These are phyloP conservation scores for Mortierella sp. DNA, from an alignment of 371 early-diverging fungal species.

Conservation along the genomic window DNA sequence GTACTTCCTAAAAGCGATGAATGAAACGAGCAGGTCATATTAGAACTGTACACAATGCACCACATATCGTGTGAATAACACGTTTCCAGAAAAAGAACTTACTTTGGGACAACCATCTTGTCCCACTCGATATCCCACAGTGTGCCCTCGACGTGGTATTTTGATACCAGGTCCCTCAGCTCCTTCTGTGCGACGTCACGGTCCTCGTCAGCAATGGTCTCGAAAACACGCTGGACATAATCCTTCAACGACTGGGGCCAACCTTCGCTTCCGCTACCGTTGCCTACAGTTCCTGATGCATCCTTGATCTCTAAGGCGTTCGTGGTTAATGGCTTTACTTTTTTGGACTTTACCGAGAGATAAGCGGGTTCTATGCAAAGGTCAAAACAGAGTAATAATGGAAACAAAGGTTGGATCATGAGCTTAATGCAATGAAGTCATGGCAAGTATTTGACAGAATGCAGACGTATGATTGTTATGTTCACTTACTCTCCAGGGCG, in stretches of 20 bases:
- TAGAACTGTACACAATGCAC: not conserved
- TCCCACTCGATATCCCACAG: conserved; percentile 79
- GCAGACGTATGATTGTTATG: not conserved
- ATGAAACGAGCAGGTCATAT: not conserved
- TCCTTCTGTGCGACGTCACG: conserved; percentile 69
- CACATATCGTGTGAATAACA: not conserved
- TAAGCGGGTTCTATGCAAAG: conserved; percentile 43
- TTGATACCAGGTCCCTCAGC: conserved; percentile 70
- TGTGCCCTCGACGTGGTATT: conserved; percentile 64
- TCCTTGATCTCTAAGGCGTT: conserved; percentile 46
- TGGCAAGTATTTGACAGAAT: not conserved
- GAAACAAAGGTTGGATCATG: not conserved
- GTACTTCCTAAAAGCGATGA: conserved; percentile 10
- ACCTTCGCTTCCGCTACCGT: conserved; percentile 19
- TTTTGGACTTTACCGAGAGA: conserved; percentile 57
- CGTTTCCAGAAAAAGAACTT: conserved; percentile 23
- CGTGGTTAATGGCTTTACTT: conserved; percentile 46
- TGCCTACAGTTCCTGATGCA: conserved; percentile 12
- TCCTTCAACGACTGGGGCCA: conserved; percentile 62
- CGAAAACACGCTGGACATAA: conserved; percentile 76
- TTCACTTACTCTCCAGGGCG: conserved; percentile 34
- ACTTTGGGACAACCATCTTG: conserved; percentile 74
- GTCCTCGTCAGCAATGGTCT: conserved; percentile 63
- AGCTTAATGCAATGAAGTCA: not conserved
- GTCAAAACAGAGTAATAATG: not conserved